Evolutionary conservation across 2,329 filamentous ascomycete genomes (phyloP).

Genomic region (Aspergillus proliferans): DNA sequence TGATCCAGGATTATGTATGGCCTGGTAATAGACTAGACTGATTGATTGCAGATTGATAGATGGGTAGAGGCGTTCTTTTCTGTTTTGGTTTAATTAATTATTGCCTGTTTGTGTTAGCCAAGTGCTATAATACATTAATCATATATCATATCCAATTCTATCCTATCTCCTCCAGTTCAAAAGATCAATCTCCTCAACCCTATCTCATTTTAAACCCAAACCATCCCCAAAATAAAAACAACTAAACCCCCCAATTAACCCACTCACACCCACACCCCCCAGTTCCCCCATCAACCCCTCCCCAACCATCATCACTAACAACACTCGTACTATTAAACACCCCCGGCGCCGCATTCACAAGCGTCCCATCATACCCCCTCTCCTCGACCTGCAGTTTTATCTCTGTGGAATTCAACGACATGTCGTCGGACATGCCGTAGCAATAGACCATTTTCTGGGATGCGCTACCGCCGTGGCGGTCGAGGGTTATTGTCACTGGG

Average conservation of each 20-base stretch:
- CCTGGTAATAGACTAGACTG: too few species aligned
- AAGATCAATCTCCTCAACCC: too few species aligned
- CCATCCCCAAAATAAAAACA: too few species aligned
- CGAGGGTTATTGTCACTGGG: slow-evolving; percentile 53
- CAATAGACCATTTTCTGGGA: slow-evolving; percentile 55
- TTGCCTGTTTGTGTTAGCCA: too few species aligned
- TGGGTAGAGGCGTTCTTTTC: too few species aligned
- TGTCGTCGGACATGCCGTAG: slow-evolving; percentile 48
- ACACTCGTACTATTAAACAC: slow-evolving; percentile 25
- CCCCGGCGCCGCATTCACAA: slow-evolving; percentile 47
- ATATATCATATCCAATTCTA: too few species aligned
- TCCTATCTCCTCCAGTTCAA: too few species aligned
- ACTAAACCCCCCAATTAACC: slow-evolving; percentile 43
- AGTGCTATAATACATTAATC: too few species aligned
- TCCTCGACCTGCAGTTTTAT: slow-evolving; percentile 49
- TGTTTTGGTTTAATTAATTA: too few species aligned
- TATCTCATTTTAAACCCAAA: too few species aligned
- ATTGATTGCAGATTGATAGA: too few species aligned
- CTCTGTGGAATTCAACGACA: slow-evolving; percentile 39
- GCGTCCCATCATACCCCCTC: slow-evolving; percentile 43
- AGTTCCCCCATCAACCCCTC: slow-evolving; percentile 53
- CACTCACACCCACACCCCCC: slow-evolving; percentile 57
- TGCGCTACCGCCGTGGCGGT: slow-evolving; percentile 53
- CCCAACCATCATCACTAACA: slow-evolving; percentile 32
- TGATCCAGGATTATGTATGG: too few species aligned